Evolutionary conservation across 2,329 filamentous ascomycete species (phyloP).

Genomic region (Alternaria conjuncta): DNA sequence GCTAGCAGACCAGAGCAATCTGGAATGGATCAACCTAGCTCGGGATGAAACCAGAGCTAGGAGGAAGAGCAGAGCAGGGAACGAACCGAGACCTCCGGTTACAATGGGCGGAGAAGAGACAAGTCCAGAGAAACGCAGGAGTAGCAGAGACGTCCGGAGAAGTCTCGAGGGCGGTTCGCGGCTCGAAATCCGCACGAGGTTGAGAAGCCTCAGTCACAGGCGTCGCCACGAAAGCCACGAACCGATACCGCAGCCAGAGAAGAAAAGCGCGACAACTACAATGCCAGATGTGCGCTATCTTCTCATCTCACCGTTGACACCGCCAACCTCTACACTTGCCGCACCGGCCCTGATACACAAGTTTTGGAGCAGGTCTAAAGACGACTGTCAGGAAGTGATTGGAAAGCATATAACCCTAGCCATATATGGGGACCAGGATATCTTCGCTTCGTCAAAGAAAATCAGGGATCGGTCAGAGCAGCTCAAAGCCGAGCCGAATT

Average conservation of each 20-base stretch:
- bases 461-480: constrained; percentile 70
- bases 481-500: constrained; percentile 49
- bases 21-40: constrained; percentile 47
- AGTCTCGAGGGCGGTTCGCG: constrained; percentile 42
- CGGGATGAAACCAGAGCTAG: constrained; percentile 28
- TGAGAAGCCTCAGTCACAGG: constrained; percentile 40
- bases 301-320: constrained; percentile 55
- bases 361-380: constrained; percentile 33
- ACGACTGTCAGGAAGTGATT: constrained; percentile 22
- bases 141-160: constrained; percentile 50
- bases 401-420: constrained; percentile 61
- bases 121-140: constrained; percentile 45
- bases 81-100: constrained; percentile 35
- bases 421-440: constrained; percentile 77
- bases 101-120: constrained; percentile 58
- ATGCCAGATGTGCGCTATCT: constrained; percentile 48
- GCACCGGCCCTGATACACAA: constrained; percentile 40
- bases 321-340: constrained; percentile 49
- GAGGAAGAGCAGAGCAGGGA: constrained; percentile 34
- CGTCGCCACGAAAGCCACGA: constrained; percentile 16
- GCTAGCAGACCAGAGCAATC: constrained; percentile 69
- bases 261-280: constrained; percentile 4
- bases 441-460: constrained; percentile 71
- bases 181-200: constrained; percentile 41
- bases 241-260: constrained; percentile 9